These are phyloP conservation scores for Fraxinus dipetala DNA, from an alignment of 305 asterid species.

Conservation along the genomic window DNA sequence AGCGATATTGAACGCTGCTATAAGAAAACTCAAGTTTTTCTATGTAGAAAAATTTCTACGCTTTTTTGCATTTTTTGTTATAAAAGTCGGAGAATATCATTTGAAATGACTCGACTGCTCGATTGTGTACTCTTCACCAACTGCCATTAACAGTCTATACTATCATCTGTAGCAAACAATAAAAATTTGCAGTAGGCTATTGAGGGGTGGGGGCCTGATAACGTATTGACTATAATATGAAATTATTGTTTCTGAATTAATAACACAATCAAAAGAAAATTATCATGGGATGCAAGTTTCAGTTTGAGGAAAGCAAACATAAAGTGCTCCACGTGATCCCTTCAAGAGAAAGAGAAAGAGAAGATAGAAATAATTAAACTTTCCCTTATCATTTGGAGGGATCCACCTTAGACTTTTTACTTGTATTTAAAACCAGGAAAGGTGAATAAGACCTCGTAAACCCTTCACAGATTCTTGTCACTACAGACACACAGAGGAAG, in stretches of 20 bases:
- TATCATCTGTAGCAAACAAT: slow-evolving; percentile 22
- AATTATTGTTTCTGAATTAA: slow-evolving; percentile 37
- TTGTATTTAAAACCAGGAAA: slow-evolving; percentile 24
- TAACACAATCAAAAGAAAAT: slow-evolving; percentile 23
- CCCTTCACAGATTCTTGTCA: slow-evolving; percentile 24
- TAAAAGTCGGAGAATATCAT: background rate
- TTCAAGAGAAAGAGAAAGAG: background rate
- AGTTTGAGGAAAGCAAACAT: slow-evolving; percentile 30
- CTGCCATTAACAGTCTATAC: slow-evolving; percentile 37
- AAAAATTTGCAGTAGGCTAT: slow-evolving; percentile 14
- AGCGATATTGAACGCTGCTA: background rate
- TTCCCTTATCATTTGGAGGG: slow-evolving; percentile 21
- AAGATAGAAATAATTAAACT: slow-evolving; percentile 14
- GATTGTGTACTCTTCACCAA: slow-evolving; percentile 24
- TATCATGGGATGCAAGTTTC: slow-evolving; percentile 35
- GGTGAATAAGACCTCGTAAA: slow-evolving; percentile 31
- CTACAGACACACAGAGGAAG: slow-evolving; percentile 5
- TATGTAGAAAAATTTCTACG: background rate
- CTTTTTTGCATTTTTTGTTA: background rate
- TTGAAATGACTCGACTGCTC: background rate
- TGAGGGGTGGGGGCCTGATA: slow-evolving; percentile 30
- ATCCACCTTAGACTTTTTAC: slow-evolving; percentile 24
- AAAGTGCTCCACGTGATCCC: slow-evolving; percentile 48
- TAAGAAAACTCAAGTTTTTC: background rate
- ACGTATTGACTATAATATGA: background rate